Evolutionary conservation across 2,329 filamentous ascomycete species (phyloP).

Genomic region (Didymella exigua): DNA sequence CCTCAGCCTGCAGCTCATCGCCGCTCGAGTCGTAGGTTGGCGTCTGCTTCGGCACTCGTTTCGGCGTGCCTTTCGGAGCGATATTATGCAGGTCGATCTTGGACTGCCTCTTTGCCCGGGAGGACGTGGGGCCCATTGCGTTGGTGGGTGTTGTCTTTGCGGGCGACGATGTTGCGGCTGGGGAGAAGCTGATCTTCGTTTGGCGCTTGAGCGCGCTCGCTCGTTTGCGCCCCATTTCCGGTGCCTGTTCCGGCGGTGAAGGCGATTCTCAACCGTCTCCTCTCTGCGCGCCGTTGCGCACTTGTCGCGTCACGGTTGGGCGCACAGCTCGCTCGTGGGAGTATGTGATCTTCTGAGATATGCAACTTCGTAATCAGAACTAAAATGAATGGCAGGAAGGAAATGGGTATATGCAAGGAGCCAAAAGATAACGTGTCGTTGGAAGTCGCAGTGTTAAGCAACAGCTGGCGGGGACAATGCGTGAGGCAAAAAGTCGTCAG

Average conservation of each 20-base stretch:
- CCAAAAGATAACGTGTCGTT: background rate
- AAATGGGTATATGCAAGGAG: background rate
- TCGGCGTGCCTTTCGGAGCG: conserved; percentile 33
- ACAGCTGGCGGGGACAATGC: background rate
- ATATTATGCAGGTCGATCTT: conserved; percentile 31
- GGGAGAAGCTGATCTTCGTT: conserved; percentile 52
- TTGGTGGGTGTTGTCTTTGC: conserved; percentile 28
- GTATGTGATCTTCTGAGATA: no score
- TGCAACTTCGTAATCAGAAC: background rate
- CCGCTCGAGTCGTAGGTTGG: conserved; percentile 31
- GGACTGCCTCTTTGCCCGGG: conserved; percentile 28
- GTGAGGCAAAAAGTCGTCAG: conserved; percentile 8
- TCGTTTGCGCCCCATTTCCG: conserved; percentile 35
- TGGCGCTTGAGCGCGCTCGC: conserved; percentile 43
- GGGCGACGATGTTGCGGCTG: conserved; percentile 49
- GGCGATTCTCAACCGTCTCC: background rate
- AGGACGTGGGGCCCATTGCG: conserved; percentile 34
- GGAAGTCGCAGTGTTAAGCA: background rate
- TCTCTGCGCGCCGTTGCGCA: background rate
- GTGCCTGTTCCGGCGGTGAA: background rate
- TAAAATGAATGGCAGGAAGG: background rate
- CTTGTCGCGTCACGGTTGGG: background rate
- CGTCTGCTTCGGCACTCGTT: conserved; percentile 12
- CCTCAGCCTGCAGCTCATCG: conserved; percentile 28
- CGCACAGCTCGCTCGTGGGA: background rate